These are phyloP conservation scores for Arabidopsis suecica DNA, from an alignment of 345 rosid species.

Conservation along the genomic window DNA sequence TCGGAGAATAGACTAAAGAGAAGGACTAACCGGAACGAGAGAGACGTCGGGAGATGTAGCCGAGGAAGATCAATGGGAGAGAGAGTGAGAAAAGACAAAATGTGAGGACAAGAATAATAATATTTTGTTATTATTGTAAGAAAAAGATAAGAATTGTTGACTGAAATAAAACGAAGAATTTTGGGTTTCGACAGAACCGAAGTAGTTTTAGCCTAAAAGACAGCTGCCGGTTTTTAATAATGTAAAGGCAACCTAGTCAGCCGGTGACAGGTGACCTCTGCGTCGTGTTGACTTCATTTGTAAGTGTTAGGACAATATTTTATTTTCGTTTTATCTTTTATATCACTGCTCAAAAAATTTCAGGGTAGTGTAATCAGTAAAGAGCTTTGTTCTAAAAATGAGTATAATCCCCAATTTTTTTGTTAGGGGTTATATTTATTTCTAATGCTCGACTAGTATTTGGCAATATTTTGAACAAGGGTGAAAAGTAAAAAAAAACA, in stretches of 20 bases:
- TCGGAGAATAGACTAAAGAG: background rate
- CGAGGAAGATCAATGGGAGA: constrained; percentile 10
- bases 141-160: background rate
- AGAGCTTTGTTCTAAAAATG: no score
- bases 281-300: background rate
- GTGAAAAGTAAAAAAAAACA: no score
- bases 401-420: no score
- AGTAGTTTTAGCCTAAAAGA: background rate
- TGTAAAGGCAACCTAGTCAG: background rate
- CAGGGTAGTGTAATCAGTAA: no score
- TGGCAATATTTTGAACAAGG: no score
- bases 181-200: background rate
- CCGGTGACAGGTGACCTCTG: background rate
- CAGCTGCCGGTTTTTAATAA: background rate
- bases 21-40: constrained; percentile 27
- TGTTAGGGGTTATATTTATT: no score
- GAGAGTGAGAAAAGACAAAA: background rate
- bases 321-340: no score
- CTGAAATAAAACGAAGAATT: background rate
- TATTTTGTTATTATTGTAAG: background rate
- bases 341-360: no score
- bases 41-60: constrained; percentile 17
- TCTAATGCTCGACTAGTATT: no score
- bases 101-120: background rate
- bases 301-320: no score